Conservation (phyloP, 148 eudicot species). For the Rhododendron simsii region DNA sequence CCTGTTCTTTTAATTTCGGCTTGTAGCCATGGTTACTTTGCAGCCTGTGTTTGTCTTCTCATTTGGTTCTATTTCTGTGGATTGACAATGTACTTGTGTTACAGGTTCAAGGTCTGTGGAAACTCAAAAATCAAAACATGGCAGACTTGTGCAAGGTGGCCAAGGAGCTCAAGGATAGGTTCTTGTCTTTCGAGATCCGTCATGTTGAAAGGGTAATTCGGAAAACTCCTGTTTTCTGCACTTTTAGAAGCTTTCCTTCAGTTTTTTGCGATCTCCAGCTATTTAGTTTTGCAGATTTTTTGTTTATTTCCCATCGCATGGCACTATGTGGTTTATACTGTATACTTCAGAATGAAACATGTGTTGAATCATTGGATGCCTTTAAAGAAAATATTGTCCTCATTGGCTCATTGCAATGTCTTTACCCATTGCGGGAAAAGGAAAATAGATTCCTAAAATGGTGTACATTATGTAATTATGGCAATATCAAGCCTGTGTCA, state of each 20-base stretch:
- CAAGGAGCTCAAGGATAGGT: constrained; percentile 53
- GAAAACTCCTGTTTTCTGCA: background rate
- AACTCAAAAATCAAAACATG: constrained; percentile 72
- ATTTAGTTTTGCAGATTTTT: background rate
- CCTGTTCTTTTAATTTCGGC: background rate
- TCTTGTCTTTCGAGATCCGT: constrained; percentile 51
- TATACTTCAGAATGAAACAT: background rate
- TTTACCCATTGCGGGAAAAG: background rate
- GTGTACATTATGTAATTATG: background rate
- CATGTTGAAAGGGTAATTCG: constrained; percentile 66
- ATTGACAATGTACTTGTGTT: constrained; percentile 1
- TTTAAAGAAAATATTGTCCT: background rate
- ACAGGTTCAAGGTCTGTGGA: constrained; percentile 82
- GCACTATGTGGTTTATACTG: background rate
- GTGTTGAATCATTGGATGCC: background rate
- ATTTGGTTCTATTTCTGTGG: background rate
- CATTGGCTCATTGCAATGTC: background rate
- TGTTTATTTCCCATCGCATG: background rate
- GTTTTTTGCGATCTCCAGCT: background rate
- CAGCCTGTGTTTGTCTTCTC: background rate
- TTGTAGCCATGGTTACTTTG: background rate
- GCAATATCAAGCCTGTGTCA: background rate
- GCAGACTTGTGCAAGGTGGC: constrained; percentile 71
- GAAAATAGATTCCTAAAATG: background rate
- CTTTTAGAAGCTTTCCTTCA: background rate